Conservation (phyloP, 164 flowering plant genomes). For the Stephania japonica region DNA sequence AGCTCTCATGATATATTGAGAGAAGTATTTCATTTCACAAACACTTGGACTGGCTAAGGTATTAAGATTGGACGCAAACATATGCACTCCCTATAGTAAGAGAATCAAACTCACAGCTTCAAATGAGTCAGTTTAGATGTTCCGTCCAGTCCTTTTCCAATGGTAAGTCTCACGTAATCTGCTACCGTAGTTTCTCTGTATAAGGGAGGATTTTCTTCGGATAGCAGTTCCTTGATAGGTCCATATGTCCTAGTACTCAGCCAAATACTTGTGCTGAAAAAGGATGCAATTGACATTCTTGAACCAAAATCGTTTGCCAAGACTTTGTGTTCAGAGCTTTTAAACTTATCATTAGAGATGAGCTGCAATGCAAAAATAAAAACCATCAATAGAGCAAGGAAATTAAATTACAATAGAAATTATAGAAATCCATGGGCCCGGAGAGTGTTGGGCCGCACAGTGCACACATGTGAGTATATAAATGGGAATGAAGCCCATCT, state of each 20-base stretch:
- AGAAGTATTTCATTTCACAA: neutral
- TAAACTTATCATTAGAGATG: neutral
- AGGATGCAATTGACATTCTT: neutral
- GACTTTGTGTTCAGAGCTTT: neutral
- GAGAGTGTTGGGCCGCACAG: too few species aligned
- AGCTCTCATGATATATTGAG: neutral
- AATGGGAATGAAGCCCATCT: too few species aligned
- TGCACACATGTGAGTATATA: too few species aligned
- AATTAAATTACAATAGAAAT: too few species aligned
- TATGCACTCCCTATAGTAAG: neutral
- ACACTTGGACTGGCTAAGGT: neutral
- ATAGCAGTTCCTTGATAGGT: conserved; percentile 21
- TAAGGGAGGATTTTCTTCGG: conserved; percentile 26
- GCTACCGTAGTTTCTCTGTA: conserved; percentile 25
- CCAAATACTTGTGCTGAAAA: neutral
- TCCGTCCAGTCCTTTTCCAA: conserved; percentile 21
- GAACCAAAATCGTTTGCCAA: neutral
- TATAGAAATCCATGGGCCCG: too few species aligned
- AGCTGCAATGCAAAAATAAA: neutral
- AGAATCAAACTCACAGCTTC: conserved; percentile 2
- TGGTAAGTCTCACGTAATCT: conserved; percentile 14
- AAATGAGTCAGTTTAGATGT: conserved; percentile 14
- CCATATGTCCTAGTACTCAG: neutral
- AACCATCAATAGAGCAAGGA: too few species aligned
- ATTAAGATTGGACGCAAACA: neutral